phyloP scores from a whole-genome alignment of 1,284 basidiomycete species.

The Caloboletus inedulis region DNA sequence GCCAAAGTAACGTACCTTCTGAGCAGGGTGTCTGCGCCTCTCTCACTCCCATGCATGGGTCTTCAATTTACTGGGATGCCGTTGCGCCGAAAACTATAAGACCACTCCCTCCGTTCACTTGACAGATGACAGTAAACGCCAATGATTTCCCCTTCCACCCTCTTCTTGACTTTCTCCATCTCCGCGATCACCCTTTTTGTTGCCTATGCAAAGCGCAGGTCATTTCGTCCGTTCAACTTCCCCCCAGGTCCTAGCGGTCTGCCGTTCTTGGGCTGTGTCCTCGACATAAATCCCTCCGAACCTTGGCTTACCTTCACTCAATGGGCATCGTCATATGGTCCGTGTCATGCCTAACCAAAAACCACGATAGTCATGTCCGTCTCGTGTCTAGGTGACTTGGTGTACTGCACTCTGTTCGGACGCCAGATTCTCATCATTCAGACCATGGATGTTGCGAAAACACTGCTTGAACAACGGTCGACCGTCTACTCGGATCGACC shows the following conservation, averaged over 20 bases:
- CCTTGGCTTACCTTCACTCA: constrained; percentile 33
- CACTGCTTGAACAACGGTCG: constrained; percentile 35
- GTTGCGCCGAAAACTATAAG: constrained; percentile 18
- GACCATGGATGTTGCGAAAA: constrained; percentile 30
- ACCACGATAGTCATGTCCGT: neutral
- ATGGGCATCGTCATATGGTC: constrained; percentile 31
- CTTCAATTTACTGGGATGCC: neutral
- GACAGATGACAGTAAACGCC: constrained; percentile 6
- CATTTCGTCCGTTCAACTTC: neutral
- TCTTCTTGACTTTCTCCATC: constrained; percentile 9
- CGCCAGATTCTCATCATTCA: constrained; percentile 31
- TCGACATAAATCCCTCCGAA: constrained; percentile 24
- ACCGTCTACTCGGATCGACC: constrained; percentile 36
- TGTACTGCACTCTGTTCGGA: constrained; percentile 30
- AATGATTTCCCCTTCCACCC: constrained; percentile 4
- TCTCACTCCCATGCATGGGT: constrained; percentile 11
- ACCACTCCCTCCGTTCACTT: neutral
- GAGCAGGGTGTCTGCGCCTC: constrained; percentile 3
- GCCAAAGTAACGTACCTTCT: neutral
- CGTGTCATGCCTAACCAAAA: constrained; percentile 7
- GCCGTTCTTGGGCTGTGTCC: constrained; percentile 28
- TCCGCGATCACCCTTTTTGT: constrained; percentile 10
- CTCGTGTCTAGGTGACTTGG: constrained; percentile 22
- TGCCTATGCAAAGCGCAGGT: constrained; percentile 13
- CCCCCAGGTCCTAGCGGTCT: constrained; percentile 33